Evolutionary conservation across 306 rosid genomes (phyloP).

Genomic region (Begonia loranthoides): DNA sequence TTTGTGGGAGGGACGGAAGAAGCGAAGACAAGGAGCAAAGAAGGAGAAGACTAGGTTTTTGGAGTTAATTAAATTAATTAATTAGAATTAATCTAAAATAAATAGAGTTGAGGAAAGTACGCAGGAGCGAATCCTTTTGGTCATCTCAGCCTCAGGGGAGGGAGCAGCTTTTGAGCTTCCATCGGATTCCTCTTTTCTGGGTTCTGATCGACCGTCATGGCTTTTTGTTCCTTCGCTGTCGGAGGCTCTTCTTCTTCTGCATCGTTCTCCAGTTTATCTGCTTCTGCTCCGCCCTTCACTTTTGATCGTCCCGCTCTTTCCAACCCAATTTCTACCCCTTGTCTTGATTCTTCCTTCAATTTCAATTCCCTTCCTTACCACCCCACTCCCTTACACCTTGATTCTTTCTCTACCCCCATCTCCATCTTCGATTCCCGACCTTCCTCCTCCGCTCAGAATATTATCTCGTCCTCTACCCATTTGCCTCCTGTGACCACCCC

Average conservation of each 20-base stretch:
- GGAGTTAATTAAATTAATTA: no score
- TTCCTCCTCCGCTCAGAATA: conserved; percentile 12
- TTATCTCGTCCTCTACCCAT: conserved; percentile 20
- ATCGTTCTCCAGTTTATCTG: conserved; percentile 54
- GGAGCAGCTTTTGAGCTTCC: no score
- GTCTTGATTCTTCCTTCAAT: conserved; percentile 25
- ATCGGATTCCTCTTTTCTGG: no score
- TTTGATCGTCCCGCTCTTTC: conserved; percentile 30
- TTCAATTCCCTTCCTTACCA: conserved; percentile 16
- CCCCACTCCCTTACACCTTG: conserved; percentile 24
- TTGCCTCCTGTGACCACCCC: conserved; percentile 28
- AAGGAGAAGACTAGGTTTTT: no score
- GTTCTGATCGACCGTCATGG: conserved; percentile 23
- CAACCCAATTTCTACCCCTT: conserved; percentile 22
- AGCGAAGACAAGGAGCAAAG: no score
- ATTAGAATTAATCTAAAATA: no score
- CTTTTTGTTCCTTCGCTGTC: conserved; percentile 32
- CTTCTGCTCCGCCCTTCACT: conserved; percentile 72
- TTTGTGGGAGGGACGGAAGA: no score
- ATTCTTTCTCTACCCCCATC: conserved; percentile 23
- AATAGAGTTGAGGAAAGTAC: no score
- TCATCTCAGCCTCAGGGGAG: no score
- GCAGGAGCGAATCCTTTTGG: no score
- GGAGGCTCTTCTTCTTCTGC: conserved; percentile 33
- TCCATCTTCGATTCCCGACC: conserved; percentile 23